These are phyloP conservation scores for Geotrichum histeridarum DNA, from an alignment of 1,139 yeast genomes.

Conservation along the genomic window DNA sequence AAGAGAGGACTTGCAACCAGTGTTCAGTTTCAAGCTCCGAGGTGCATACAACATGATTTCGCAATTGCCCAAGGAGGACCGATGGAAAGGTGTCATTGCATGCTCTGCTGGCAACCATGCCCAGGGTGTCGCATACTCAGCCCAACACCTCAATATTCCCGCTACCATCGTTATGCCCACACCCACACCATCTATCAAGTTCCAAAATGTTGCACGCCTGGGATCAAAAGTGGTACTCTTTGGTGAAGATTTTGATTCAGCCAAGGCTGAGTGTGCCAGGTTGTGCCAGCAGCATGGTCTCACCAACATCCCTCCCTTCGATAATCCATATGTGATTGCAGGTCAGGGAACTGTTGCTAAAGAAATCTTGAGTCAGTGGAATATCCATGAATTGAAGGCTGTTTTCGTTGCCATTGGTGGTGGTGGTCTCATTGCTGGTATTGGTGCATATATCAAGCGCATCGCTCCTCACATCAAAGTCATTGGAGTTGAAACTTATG, in stretches of 20 bases:
- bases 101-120: conserved; percentile 99
- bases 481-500: conserved; percentile 93
- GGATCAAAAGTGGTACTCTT: conserved; percentile 90
- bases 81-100: conserved; percentile 87
- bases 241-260: conserved; percentile 92
- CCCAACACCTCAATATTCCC: conserved; percentile 75
- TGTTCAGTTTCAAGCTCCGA: conserved; percentile 89
- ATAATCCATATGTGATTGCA: conserved; percentile 97
- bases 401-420: conserved; percentile 95
- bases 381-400: conserved; percentile 72
- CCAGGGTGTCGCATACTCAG: conserved; percentile 95
- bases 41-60: conserved; percentile 98
- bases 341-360: conserved; percentile 98
- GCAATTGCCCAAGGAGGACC: conserved; percentile 61
- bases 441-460: conserved; percentile 82
- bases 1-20: conserved; percentile 91
- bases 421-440: conserved; percentile 91
- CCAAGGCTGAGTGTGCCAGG: conserved; percentile 81
- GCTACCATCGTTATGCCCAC: conserved; percentile 98
- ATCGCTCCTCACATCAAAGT: conserved; percentile 96
- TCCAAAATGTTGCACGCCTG: conserved; percentile 79
- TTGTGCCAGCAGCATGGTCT: conserved; percentile 63
- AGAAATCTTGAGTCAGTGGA: conserved; percentile 83
- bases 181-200: conserved; percentile 92
- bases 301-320: conserved; percentile 92